Conservation (phyloP, 2,329 filamentous ascomycete genomes). For the Zymoseptoria brevis region DNA sequence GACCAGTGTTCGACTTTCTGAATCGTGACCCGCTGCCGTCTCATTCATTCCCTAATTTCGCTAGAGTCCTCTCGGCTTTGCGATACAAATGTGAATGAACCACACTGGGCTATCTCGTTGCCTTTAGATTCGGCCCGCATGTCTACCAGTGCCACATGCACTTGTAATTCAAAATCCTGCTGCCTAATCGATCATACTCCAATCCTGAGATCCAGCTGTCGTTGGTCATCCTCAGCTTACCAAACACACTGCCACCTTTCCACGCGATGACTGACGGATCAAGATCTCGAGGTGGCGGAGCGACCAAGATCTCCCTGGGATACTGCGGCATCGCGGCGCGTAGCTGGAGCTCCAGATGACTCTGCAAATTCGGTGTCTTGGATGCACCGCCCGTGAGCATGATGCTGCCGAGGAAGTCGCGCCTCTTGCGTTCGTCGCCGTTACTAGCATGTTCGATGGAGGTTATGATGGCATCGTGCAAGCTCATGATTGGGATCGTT, state of each 20-base stretch:
- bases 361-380: slow-evolving; percentile 70
- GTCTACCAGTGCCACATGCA: slow-evolving; percentile 52
- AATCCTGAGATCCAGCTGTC: slow-evolving; percentile 86
- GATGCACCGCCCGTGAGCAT: slow-evolving; percentile 84
- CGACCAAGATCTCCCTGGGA: slow-evolving; percentile 59
- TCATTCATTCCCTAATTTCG: no score
- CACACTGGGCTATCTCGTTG: no score
- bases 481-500: slow-evolving; percentile 70
- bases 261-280: slow-evolving; percentile 95
- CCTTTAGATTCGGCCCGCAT: no score
- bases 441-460: slow-evolving; percentile 74
- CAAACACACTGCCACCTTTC: slow-evolving; percentile 97
- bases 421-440: slow-evolving; percentile 78
- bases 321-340: slow-evolving; percentile 56
- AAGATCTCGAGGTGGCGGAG: slow-evolving; percentile 74
- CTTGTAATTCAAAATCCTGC: slow-evolving; percentile 77
- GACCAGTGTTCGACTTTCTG: background rate
- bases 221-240: slow-evolving; percentile 74
- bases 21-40: background rate
- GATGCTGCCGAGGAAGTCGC: slow-evolving; percentile 81
- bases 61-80: no score
- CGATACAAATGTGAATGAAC: no score
- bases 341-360: slow-evolving; percentile 75
- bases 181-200: slow-evolving; percentile 82
- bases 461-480: slow-evolving; percentile 84